Base-by-base conservation (phyloP, 1,284 basidiomycete species). In the Rhodotorula sp. region DNA sequence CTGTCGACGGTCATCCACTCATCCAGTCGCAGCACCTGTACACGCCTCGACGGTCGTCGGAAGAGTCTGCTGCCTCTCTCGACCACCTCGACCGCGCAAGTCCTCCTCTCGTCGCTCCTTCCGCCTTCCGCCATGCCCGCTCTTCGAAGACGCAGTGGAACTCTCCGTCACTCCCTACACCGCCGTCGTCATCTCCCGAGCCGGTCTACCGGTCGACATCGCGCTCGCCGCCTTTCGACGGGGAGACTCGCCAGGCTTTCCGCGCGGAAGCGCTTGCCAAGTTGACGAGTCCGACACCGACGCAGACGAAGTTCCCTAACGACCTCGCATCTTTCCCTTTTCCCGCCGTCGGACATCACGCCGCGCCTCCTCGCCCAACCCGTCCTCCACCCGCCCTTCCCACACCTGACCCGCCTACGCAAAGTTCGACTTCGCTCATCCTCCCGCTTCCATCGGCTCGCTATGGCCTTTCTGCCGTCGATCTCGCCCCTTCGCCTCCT, bases 231-330 rank as follows among this genome's bases (percentile, higher is more conserved):
- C 44, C 46, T 20, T 4, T 57, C 52, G 54, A 66, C 50, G 53
- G 57, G 10, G 58, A 31, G 2, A 30, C 26, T 2, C 46, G 61
- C 0, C 44, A 46, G 5, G 57, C 61, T 1, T 37, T 37, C 15
- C 61, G 68, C 7, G 60, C 65, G 10, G 61, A 66, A 11, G 68
- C 68, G 37, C 61, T 70, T 16, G 58, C 62, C 1, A 66, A 57
- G 52, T 50, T 70, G 16, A 70, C 65, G 18, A 56, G 46, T 9
- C 68, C 68, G n/a, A 69, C 64, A 6, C 68, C 68, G 30, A 64
- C 62, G 22, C 50, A 30, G 28, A 40, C 30, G 11, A 24, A 20
- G 5, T 63, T 70, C 24, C 61, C 61, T 4, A 52, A 62, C 52
- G 61, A 66, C 22, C 58, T 70, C 44, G 30, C 62, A 15, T 62